These are phyloP conservation scores for Melocanna baccifera DNA, from an alignment of 176 grass and related monocot species.

Conservation along the genomic window DNA sequence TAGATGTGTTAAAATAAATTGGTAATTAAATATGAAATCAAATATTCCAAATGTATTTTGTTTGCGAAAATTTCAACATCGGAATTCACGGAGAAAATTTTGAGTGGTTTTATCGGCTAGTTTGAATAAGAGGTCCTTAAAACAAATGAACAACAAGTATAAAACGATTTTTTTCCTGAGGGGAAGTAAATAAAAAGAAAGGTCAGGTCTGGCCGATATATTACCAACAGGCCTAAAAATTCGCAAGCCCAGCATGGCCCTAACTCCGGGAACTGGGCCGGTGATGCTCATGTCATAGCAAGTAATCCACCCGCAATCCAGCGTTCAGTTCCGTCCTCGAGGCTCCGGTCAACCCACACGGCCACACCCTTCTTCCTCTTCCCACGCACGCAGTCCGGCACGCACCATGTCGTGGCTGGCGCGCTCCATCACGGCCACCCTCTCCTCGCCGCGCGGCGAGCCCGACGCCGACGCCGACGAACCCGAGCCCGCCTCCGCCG, in stretches of 20 bases:
- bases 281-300: neutral
- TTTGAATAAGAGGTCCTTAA: too few relatives aligned
- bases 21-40: too few relatives aligned
- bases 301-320: neutral
- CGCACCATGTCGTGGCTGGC: constrained; percentile 60
- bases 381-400: neutral
- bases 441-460: constrained; percentile 49
- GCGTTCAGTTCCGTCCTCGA: neutral
- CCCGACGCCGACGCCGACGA: constrained; percentile 33
- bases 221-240: too few relatives aligned
- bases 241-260: neutral
- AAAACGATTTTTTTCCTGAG: too few relatives aligned
- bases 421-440: constrained; percentile 55
- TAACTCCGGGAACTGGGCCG: neutral
- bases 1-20: too few relatives aligned
- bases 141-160: too few relatives aligned
- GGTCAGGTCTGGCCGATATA: too few relatives aligned
- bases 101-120: too few relatives aligned
- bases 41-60: too few relatives aligned
- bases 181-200: too few relatives aligned
- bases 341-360: neutral
- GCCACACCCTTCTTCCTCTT: neutral
- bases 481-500: neutral
- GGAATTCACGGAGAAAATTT: too few relatives aligned
- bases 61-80: too few relatives aligned